phyloP scores from a whole-genome alignment of 2,329 filamentous ascomycete species.

The Teratosphaeria gauchensis region DNA sequence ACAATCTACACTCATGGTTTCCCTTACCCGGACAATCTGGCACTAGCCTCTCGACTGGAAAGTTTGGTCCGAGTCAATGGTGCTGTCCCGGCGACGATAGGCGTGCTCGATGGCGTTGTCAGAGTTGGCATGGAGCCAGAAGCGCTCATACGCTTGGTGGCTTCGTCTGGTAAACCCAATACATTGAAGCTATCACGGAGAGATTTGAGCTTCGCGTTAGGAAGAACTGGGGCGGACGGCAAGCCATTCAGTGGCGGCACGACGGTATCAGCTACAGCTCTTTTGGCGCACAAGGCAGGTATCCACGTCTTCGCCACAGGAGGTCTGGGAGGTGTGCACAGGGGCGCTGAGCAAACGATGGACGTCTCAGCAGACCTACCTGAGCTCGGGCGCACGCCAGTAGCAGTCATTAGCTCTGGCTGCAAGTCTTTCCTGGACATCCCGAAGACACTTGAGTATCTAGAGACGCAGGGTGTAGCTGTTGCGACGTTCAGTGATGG shows the following conservation, averaged over 20 bases:
- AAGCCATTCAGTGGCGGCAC: constrained; percentile 75
- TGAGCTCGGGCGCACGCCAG: constrained; percentile 78
- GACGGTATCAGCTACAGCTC: constrained; percentile 86
- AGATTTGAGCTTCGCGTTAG: constrained; percentile 73
- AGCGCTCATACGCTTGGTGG: constrained; percentile 62
- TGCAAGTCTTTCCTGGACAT: constrained; percentile 97
- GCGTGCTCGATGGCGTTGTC: constrained; percentile 73
- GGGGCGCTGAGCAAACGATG: constrained; percentile 75
- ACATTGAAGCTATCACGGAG: constrained; percentile 79
- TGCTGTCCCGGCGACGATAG: constrained; percentile 81
- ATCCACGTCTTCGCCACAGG: constrained; percentile 93
- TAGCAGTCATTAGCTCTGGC: constrained; percentile 80
- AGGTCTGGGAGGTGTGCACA: constrained; percentile 87
- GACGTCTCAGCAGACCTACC: constrained; percentile 93
- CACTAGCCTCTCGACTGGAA: constrained; percentile 71
- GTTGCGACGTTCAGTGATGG: constrained; percentile 88
- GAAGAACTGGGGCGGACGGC: constrained; percentile 58
- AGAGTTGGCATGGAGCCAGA: constrained; percentile 65
- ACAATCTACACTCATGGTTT: constrained; percentile 93
- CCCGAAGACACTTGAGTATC: constrained; percentile 72
- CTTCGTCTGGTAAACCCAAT: constrained; percentile 43
- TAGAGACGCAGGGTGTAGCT: constrained; percentile 64
- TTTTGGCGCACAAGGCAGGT: constrained; percentile 75
- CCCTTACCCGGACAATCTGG: constrained; percentile 61
- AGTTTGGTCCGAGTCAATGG: constrained; percentile 71